phyloP scores from a whole-genome alignment of 306 rosid species.

The Sindora glabra region DNA sequence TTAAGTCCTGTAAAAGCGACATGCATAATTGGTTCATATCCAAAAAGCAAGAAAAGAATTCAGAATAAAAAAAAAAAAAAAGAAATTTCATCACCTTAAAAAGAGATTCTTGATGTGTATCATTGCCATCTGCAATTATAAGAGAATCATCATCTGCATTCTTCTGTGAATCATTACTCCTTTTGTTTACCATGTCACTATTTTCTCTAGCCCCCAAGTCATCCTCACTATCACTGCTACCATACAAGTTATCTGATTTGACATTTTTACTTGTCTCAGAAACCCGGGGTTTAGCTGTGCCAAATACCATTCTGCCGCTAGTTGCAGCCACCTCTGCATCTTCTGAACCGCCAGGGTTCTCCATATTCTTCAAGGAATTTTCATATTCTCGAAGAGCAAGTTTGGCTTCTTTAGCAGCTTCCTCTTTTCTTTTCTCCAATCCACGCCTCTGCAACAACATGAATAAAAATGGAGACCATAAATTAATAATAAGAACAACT shows the following conservation, averaged over 20 bases:
- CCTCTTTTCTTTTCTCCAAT: constrained; percentile 65
- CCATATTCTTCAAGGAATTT: constrained; percentile 50
- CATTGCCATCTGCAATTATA: constrained; percentile 30
- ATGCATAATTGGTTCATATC: constrained; percentile 17
- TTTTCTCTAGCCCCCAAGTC: constrained; percentile 30
- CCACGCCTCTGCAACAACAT: constrained; percentile 61
- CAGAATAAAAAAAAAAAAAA: not conserved
- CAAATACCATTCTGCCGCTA: constrained; percentile 83
- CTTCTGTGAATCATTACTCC: constrained; percentile 22
- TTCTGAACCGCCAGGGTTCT: constrained; percentile 38
- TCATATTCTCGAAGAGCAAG: constrained; percentile 66
- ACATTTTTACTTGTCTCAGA: constrained; percentile 34
- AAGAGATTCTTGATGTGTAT: constrained; percentile 37
- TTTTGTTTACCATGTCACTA: constrained; percentile 13
- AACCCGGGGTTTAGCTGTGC: constrained; percentile 37
- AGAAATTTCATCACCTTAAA: constrained; percentile 48
- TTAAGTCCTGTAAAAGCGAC: constrained; percentile 43
- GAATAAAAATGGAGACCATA: constrained; percentile 14
- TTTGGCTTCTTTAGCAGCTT: constrained; percentile 69
- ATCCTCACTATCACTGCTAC: constrained; percentile 69
- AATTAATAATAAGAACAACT: not conserved
- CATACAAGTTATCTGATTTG: constrained; percentile 42
- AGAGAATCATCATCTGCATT: constrained; percentile 23
- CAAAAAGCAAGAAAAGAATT: constrained; percentile 9
- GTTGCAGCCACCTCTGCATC: constrained; percentile 26